Evolutionary conservation across 116 monocot genomes (phyloP).

Genomic region (Iris pallida): DNA sequence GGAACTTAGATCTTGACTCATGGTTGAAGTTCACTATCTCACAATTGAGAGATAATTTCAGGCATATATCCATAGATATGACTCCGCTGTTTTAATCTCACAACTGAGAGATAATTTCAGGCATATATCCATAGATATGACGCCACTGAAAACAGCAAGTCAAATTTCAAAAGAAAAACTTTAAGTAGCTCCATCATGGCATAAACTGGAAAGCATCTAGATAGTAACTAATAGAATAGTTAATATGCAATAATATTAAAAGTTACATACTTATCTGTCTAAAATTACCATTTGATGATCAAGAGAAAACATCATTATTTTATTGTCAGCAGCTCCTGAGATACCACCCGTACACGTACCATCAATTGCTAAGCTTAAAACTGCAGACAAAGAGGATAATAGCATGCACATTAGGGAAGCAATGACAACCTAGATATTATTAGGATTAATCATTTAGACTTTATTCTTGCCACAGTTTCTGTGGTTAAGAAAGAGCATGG

Average conservation of each 20-base stretch:
- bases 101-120: too few relatives aligned
- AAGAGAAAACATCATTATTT: slow-evolving; percentile 53
- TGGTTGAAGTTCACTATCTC: too few relatives aligned
- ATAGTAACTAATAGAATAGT: too few relatives aligned
- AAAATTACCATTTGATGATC: slow-evolving; percentile 52
- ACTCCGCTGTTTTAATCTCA: too few relatives aligned
- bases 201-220: too few relatives aligned
- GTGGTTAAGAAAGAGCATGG: neutral
- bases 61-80: too few relatives aligned
- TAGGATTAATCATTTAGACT: neutral
- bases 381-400: slow-evolving; percentile 25
- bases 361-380: slow-evolving; percentile 69
- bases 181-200: too few relatives aligned
- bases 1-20: too few relatives aligned
- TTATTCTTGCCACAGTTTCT: neutral
- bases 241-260: neutral
- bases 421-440: neutral
- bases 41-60: too few relatives aligned
- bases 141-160: too few relatives aligned
- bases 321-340: slow-evolving; percentile 81
- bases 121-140: too few relatives aligned
- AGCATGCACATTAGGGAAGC: neutral
- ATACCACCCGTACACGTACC: slow-evolving; percentile 63
- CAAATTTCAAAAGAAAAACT: too few relatives aligned
- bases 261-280: neutral